Percentiles rank a stretch among this genome's conserved stretches.
Evolutionary conservation across 176 grass and related monocot species (phyloP).

Genomic region (Hordeum marinum): DNA sequence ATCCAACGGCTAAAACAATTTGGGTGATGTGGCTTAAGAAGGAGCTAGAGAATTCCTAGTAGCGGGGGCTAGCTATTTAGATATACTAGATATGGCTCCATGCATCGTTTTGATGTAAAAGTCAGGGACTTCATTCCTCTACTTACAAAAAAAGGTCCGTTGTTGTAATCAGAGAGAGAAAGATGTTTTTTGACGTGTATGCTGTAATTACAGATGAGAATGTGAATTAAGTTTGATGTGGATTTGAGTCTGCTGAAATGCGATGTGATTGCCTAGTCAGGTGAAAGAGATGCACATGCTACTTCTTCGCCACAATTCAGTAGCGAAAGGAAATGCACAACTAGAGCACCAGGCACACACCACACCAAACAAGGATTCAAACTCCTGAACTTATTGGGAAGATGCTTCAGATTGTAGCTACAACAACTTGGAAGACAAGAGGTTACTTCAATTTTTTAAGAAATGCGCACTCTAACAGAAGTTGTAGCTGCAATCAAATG

Average conservation of each 20-base stretch:
- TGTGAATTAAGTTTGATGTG: background rate
- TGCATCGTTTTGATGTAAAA: too few species aligned
- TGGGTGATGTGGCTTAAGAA: too few species aligned
- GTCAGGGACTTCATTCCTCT: too few species aligned
- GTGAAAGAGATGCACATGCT: background rate
- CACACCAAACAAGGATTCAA: slow-evolving; percentile 28
- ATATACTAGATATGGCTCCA: too few species aligned
- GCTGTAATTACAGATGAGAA: background rate
- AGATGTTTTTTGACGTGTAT: background rate
- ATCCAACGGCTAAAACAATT: too few species aligned
- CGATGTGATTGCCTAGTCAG: background rate
- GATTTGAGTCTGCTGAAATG: background rate
- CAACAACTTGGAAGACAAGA: background rate
- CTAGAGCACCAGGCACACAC: background rate
- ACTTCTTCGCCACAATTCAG: background rate
- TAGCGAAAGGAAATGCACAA: slow-evolving; percentile 5
- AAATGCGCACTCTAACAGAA: slow-evolving; percentile 5
- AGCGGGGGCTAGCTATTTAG: too few species aligned
- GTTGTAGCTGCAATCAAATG: slow-evolving; percentile 19
- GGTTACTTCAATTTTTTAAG: background rate
- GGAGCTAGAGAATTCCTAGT: too few species aligned
- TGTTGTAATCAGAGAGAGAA: background rate
- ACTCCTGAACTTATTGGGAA: slow-evolving; percentile 11
- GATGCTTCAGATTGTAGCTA: slow-evolving; percentile 36
- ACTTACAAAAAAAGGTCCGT: too few species aligned